Conservation (phyloP, 2,329 filamentous ascomycete species). For the Cercospora beticola region DNA sequence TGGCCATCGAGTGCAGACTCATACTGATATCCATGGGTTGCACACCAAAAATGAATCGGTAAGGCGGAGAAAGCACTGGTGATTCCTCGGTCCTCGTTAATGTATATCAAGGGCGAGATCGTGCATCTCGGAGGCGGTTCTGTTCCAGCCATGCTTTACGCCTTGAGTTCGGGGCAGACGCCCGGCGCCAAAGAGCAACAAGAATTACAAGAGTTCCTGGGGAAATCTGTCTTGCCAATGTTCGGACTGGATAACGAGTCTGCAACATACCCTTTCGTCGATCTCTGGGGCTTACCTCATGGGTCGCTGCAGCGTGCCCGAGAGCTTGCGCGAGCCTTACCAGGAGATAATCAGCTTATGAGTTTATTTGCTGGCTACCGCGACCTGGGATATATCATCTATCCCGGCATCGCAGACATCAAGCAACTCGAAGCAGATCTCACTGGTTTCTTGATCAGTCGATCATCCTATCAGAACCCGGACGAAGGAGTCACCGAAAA, state of each 20-base stretch:
- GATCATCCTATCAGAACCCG: constrained; percentile 44
- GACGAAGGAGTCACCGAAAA: constrained; percentile 53
- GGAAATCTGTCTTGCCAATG: constrained; percentile 62
- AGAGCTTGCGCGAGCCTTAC: constrained; percentile 59
- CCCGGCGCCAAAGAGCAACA: constrained; percentile 44
- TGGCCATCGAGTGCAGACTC: constrained; percentile 29
- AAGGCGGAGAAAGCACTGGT: neutral
- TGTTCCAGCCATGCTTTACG: constrained; percentile 60
- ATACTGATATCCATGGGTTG: constrained; percentile 55
- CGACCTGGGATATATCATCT: constrained; percentile 60
- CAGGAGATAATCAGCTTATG: constrained; percentile 58
- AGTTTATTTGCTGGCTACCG: constrained; percentile 59
- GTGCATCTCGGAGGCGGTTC: constrained; percentile 63
- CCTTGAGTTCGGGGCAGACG: constrained; percentile 45
- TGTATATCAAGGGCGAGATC: constrained; percentile 43
- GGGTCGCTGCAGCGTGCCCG: constrained; percentile 58
- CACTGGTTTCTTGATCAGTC: constrained; percentile 53
- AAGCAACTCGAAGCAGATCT: constrained; percentile 56
- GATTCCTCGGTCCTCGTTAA: neutral
- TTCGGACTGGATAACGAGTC: constrained; percentile 64
- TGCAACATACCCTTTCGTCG: constrained; percentile 64
- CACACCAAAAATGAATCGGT: constrained; percentile 57
- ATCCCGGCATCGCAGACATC: constrained; percentile 60
- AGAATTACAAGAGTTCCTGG: constrained; percentile 57
- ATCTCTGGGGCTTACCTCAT: constrained; percentile 61